These are phyloP conservation scores for Hypoxylon sp. DNA, from an alignment of 2,329 filamentous ascomycete species.

Conservation along the genomic window DNA sequence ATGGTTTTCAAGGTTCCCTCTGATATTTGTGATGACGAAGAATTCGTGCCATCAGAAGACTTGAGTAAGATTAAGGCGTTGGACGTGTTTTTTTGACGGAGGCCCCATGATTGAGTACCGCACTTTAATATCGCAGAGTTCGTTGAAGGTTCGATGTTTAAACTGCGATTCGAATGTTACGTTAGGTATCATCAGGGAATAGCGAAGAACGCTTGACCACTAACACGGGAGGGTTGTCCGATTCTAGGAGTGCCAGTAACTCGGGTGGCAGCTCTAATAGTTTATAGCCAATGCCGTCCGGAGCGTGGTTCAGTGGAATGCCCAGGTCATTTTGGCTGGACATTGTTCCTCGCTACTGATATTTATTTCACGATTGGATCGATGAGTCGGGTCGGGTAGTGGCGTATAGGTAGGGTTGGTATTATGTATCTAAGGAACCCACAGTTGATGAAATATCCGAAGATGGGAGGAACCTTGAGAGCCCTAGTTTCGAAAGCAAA, in stretches of 20 bases:
- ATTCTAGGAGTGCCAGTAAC: slow-evolving; percentile 67
- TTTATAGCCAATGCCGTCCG: slow-evolving; percentile 65
- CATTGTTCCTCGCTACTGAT: slow-evolving; percentile 49
- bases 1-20: slow-evolving; percentile 61
- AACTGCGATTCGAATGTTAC: slow-evolving; percentile 50
- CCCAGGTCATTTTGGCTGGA: slow-evolving; percentile 60
- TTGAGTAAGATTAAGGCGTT: slow-evolving; percentile 72
- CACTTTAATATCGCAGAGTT: slow-evolving; percentile 66
- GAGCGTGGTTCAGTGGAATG: slow-evolving; percentile 64
- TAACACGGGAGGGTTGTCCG: slow-evolving; percentile 65
- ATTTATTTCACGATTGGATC: neutral
- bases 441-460: neutral
- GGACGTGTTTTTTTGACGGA: slow-evolving; percentile 76
- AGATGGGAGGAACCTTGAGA: neutral
- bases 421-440: neutral
- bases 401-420: neutral
- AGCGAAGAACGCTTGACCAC: slow-evolving; percentile 46
- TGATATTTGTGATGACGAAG: slow-evolving; percentile 43
- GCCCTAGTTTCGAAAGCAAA: no score
- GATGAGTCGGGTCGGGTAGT: neutral
- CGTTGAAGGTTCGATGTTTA: slow-evolving; percentile 63
- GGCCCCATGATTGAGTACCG: slow-evolving; percentile 65
- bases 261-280: slow-evolving; percentile 73
- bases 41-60: slow-evolving; percentile 42
- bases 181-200: slow-evolving; percentile 1